These are phyloP conservation scores for Rhodotorula sp. DNA, from an alignment of 1,284 basidiomycete genomes.

Conservation along the genomic window DNA sequence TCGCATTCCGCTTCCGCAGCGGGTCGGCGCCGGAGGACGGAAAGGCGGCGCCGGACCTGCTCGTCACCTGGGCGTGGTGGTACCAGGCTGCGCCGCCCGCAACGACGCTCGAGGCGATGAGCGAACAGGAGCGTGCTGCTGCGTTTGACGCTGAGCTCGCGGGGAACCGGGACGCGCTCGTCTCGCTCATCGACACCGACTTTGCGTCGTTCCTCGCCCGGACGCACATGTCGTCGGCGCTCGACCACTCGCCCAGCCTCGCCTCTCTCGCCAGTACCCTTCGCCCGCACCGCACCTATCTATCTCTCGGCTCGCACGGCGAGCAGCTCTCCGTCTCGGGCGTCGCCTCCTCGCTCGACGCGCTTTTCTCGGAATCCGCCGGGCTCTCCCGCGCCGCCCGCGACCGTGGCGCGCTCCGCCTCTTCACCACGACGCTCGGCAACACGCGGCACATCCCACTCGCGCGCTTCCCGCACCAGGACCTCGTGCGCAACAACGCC, in stretches of 20 bases:
- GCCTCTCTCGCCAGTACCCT: background rate
- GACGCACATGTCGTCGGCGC: background rate
- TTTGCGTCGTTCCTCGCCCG: conserved; percentile 8
- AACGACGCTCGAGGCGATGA: background rate
- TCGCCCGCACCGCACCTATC: conserved; percentile 30
- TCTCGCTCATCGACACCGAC: conserved; percentile 19
- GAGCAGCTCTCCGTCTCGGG: conserved; percentile 23
- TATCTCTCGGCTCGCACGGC: conserved; percentile 36
- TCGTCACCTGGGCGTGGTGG: conserved; percentile 41
- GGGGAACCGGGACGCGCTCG: conserved; percentile 23
- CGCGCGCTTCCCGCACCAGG: conserved; percentile 38
- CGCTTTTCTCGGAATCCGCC: conserved; percentile 3
- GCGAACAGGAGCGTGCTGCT: background rate
- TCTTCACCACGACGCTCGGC: conserved; percentile 33
- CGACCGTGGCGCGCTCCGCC: conserved; percentile 9
- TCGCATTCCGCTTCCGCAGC: conserved; percentile 10
- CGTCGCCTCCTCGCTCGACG: conserved; percentile 19
- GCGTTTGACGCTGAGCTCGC: background rate
- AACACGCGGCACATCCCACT: conserved; percentile 36
- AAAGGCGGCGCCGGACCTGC: conserved; percentile 6
- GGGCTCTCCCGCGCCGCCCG: conserved; percentile 10
- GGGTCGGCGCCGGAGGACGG: conserved; percentile 8
- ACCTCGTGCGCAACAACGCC: conserved; percentile 35
- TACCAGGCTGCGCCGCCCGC: conserved; percentile 14
- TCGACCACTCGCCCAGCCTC: background rate